Evolutionary conservation across 768 basidiomycete genomes (phyloP), one percentile per base, ranked within the genome.

Genomic region (Tremella fuciformis): DNA sequence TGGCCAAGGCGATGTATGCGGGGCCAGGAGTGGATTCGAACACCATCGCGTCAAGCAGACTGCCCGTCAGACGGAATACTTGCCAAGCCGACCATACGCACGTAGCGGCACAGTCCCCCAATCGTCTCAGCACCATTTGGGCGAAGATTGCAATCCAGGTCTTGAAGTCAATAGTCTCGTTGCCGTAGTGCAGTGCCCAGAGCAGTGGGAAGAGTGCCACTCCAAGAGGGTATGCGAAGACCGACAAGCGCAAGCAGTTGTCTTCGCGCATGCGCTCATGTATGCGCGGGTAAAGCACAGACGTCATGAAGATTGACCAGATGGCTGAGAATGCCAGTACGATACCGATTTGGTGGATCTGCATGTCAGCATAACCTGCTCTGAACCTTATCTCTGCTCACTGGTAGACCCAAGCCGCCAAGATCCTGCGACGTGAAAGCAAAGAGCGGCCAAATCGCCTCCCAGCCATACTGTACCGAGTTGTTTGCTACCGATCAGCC

Each of bases 401-500:
- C 69, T 3, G 57, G 53, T 15, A 71, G 29, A 11, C 64, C 69
- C 11, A 71, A 42, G 1, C 69, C 69, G 15, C 69, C 69, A 3
- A 67, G 64, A 9, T 64, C 59, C 40, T 63, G 63, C 37, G 55
- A 58, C 15, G 66, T 68, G 46, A 68, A 71, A 3, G 63, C 66
- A 44, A 64, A 71, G n/a, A 71, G 46, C 9, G 69, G 69, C 25
- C 60, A 71, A 9, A 67, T 34, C 16, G 69, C 69, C 39, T 71
- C 69, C 55, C 62, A 71, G 13, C 57, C 54, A 41, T 65, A 71
- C 44, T 56, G 55, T 3, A 68, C 60, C 4, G 57, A 59, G 38
- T 68, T 66, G 22, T 53, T 48, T 42, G 68, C 69, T 71, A 37
- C 7, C 2, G 24, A 40, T 47, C 52, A 50, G 25, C 24, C 51